These are phyloP conservation scores for Filobasidium uniguttulatum DNA, from an alignment of 1,284 basidiomycete genomes.

Conservation along the genomic window DNA sequence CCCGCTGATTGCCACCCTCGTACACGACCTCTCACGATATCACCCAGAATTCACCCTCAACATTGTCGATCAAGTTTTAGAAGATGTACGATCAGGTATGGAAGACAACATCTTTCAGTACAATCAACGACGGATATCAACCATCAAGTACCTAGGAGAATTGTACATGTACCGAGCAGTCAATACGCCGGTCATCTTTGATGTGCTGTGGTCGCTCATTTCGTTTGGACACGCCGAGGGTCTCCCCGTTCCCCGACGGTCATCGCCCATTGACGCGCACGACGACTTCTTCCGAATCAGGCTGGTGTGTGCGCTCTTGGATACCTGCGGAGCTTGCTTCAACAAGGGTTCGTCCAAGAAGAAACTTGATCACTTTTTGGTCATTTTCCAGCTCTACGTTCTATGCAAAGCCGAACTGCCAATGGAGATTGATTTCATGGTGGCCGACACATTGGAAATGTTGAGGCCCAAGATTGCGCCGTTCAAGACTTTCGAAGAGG, in stretches of 20 bases:
- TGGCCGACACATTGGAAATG: constrained; percentile 83
- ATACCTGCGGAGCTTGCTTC: constrained; percentile 97
- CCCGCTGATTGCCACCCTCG: constrained; percentile 79
- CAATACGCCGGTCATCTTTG: constrained; percentile 77
- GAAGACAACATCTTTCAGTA: constrained; percentile 91
- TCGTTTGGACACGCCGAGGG: constrained; percentile 92
- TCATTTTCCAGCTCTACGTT: constrained; percentile 88
- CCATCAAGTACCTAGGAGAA: constrained; percentile 88
- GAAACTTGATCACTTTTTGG: constrained; percentile 81
- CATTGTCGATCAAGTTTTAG: constrained; percentile 86
- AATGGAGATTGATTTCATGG: constrained; percentile 97
- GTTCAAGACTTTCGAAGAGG: constrained; percentile 65
- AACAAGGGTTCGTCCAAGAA: constrained; percentile 78
- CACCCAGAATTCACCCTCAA: constrained; percentile 75
- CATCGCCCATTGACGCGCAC: constrained; percentile 68
- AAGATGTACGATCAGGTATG: constrained; percentile 77
- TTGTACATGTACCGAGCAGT: constrained; percentile 93
- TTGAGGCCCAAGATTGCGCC: constrained; percentile 60
- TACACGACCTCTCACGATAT: constrained; percentile 84
- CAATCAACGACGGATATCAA: constrained; percentile 83
- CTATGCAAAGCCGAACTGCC: constrained; percentile 74
- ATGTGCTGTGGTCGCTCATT: constrained; percentile 86
- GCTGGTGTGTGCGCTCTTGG: constrained; percentile 78
- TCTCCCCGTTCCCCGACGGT: constrained; percentile 66
- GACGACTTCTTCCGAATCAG: constrained; percentile 94